Evolutionary conservation across 495 filamentous ascomycete genomes (phyloP).

Genomic region (Mycothermus thermophilus): DNA sequence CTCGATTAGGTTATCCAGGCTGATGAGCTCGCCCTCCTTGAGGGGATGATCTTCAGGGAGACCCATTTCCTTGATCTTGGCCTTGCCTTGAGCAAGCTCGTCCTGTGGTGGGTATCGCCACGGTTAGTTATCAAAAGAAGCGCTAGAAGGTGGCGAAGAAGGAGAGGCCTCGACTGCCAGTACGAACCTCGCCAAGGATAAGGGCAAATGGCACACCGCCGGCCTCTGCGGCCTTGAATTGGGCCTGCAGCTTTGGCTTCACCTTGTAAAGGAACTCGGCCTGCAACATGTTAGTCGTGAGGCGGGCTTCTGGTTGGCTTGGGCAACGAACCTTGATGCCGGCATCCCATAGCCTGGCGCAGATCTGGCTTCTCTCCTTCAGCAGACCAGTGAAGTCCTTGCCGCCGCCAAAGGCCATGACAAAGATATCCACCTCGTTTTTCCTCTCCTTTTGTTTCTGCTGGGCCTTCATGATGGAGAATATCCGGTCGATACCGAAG

Average conservation of each 20-base stretch:
- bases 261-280: slow-evolving; percentile 69
- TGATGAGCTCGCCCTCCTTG: slow-evolving; percentile 68
- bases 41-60: slow-evolving; percentile 66
- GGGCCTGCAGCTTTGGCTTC: slow-evolving; percentile 63
- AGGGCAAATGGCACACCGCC: slow-evolving; percentile 55
- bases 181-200: slow-evolving; percentile 52
- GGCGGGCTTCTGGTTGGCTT: neutral
- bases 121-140: too few relatives aligned
- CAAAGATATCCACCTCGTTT: slow-evolving; percentile 70
- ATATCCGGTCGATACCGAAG: slow-evolving; percentile 91
- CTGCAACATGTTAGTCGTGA: slow-evolving; percentile 7
- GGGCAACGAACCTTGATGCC: slow-evolving; percentile 49
- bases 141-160: too few relatives aligned
- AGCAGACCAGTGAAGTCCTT: slow-evolving; percentile 74
- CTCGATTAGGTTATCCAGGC: slow-evolving; percentile 41
- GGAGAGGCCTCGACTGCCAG: too few relatives aligned
- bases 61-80: slow-evolving; percentile 74
- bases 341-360: slow-evolving; percentile 59
- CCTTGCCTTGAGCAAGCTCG: slow-evolving; percentile 60
- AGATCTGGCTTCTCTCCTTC: slow-evolving; percentile 65
- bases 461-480: slow-evolving; percentile 74
- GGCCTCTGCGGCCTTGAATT: slow-evolving; percentile 66
- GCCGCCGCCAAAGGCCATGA: slow-evolving; percentile 84
- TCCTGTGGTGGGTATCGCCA: too few relatives aligned
- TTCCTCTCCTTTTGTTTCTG: slow-evolving; percentile 44